These are phyloP conservation scores for Leccinum pellstonianum DNA, from an alignment of 768 basidiomycete species.

Conservation along the genomic window DNA sequence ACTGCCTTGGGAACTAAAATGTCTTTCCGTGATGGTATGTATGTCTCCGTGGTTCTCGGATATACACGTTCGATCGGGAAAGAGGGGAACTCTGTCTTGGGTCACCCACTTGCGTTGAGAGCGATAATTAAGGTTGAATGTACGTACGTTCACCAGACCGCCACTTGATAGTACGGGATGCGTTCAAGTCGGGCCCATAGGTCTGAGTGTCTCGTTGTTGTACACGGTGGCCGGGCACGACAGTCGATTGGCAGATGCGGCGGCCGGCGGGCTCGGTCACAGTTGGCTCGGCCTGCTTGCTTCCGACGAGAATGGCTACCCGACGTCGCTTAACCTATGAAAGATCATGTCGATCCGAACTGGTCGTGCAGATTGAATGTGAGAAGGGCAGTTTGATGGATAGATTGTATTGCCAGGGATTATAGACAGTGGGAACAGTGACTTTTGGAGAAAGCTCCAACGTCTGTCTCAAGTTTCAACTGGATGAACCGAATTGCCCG, in stretches of 20 bases:
- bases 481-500: neutral
- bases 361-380: neutral
- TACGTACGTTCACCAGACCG: neutral
- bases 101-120: neutral
- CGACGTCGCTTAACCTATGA: neutral
- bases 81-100: neutral
- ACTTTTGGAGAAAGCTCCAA: neutral
- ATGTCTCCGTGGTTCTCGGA: constrained; percentile 10
- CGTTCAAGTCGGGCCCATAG: neutral
- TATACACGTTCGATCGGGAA: neutral
- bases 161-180: neutral
- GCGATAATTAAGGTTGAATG: neutral
- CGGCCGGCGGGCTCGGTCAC: neutral
- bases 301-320: neutral
- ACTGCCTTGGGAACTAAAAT: neutral
- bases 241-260: neutral
- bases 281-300: neutral
- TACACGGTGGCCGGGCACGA: neutral
- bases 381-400: neutral
- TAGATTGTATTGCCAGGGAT: neutral
- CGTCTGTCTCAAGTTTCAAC: neutral
- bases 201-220: neutral
- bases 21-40: neutral
- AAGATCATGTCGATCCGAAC: constrained; percentile 1
- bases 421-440: neutral